Evolutionary conservation across 73 alveolate species (phyloP), one percentile per base, ranked within the genome.

Genomic region (Paramecium sexaurelia): DNA sequence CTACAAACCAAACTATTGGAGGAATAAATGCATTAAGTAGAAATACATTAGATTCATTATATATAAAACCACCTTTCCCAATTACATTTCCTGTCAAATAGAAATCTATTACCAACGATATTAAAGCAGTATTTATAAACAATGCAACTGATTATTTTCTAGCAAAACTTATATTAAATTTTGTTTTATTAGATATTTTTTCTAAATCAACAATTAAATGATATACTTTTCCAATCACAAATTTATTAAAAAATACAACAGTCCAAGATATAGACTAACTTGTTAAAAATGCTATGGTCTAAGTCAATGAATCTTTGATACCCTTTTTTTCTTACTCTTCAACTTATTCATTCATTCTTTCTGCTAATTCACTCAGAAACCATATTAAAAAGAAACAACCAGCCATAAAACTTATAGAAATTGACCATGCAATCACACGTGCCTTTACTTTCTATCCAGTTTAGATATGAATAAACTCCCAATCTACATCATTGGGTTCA

Each of bases 401-500:
- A 37, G 73, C 36, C 55, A 82, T 68, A 37, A 88, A 68, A 40
- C 55, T 20, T 15, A 88, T 32, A 35, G 88, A 68, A 15, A 68
- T 88, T 5, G 75, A 66, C 85, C 85, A 88, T 29, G 94, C 94
- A 20, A 88, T 37, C 19, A 82, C 75, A 55, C 94, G 69, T 55
- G 87, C 89, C 33, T 88, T 69, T 0, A 88, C 73, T 43, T 88
- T 88, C 29, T 66, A 56, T 17, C 73, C 91, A 6, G 94, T 88
- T 40, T 66, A 47, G n/a, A 88, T 82, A 69, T 88, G 94, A 3
- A 82, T 82, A 36, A 88, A 88, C 26, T 88, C 94, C 94, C 94
- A 88, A 88, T 88, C 94, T 7, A 88, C 94, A 24, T 88, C 94
- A 69, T 88, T 88, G 6, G 94, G 94, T 27, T 88, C 94, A 6